Evolutionary conservation across 495 filamentous ascomycete genomes (phyloP), one percentile per base, ranked within the genome.

Genomic region (Penicillium lividum): DNA sequence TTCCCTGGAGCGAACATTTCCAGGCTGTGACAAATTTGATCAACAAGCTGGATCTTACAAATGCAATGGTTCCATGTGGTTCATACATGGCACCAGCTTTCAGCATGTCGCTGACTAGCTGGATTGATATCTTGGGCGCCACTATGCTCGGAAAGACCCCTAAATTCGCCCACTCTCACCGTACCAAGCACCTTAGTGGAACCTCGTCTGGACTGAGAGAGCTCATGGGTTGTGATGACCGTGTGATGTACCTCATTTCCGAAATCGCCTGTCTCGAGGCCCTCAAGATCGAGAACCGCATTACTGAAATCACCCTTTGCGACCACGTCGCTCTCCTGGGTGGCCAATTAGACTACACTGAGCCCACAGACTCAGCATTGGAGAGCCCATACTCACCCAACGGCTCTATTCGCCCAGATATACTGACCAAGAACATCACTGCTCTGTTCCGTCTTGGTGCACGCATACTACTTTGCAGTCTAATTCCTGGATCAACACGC

Each of bases 51-150:
- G 89, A 93, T n/a, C 83, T 98, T 22, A 83, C 89, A 11, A 30
- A 8, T 7, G 86, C n/a, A 84, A n/a, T n/a, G n/a, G n/a, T n/a
- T n/a, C n/a, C n/a, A n/a, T n/a, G n/a, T n/a, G n/a, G n/a, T n/a
- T n/a, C n/a, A n/a, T n/a, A n/a, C n/a, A n/a, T n/a, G n/a, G n/a
- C n/a, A n/a, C n/a, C 89, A 7, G 86, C 91, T 16, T 96, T 97
- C 82, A 97, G 92, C 77, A 97, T 97, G 93, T 91, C 90, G 0
- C 77, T 98, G 53, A 88, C 93, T 3, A 80, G 92, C 22, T 98
- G 94, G 94, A 96, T 98, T 64, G 94, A 98, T 68, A 97, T 98
- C 60, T 82, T 98, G 22, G 94, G 94, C n/a, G 85, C 93, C 0
- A 96, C 93, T 2, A 97, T 98, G 89, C 79, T 91, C 34, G 92